Base-by-base conservation (phyloP, 768 basidiomycete species). In the Termitomyces sp. region DNA sequence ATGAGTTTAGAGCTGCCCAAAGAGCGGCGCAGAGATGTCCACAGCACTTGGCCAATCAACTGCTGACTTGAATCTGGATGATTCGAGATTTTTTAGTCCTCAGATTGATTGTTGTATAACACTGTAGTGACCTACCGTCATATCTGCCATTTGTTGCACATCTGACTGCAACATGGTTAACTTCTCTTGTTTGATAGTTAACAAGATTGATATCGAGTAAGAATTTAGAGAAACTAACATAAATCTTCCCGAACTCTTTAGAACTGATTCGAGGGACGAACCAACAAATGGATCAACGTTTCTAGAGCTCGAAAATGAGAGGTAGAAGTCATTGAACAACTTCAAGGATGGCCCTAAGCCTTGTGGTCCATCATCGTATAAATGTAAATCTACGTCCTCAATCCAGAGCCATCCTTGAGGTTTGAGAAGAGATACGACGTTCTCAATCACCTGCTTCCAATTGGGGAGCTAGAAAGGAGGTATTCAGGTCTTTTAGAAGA, bases 321-420 rank as follows among this genome's bases (percentile, higher is more conserved):
- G 26, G 35, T 53, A 57, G 18, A 30, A 16, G 6, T 57, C 51
- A 26, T 53, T 53, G 40, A 61, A 57, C 42, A 30, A 10, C 33
- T 57, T 40, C 2, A 38, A 24, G 2, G 8, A 18, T 4, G 52
- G 47, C 16, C 32, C 52, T 5, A 54, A 22, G 30, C 33, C 52
- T 10, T 35, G 46, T 12, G 48, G 48, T 20, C 42, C 43, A 32
- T 60, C 46, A 13, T 56, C 28, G 14, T 54, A 57, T 16, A 53
- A 22, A 16, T 48, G 5, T 1, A 44, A 10, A n/a, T 56, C 56
- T 6, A 35, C 28, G 8, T 60, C 59, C 26, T 60, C 56, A 4
- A 60, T 44, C 50, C 35, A 60, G 10, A 60, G 46, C 56, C 56
- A 60, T 18, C 59, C 56, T 28, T 43, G 32, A 43, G 56, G 52